These are phyloP conservation scores for Teratosphaeria nubilosa DNA, from an alignment of 2,329 filamentous ascomycete species.

Conservation along the genomic window DNA sequence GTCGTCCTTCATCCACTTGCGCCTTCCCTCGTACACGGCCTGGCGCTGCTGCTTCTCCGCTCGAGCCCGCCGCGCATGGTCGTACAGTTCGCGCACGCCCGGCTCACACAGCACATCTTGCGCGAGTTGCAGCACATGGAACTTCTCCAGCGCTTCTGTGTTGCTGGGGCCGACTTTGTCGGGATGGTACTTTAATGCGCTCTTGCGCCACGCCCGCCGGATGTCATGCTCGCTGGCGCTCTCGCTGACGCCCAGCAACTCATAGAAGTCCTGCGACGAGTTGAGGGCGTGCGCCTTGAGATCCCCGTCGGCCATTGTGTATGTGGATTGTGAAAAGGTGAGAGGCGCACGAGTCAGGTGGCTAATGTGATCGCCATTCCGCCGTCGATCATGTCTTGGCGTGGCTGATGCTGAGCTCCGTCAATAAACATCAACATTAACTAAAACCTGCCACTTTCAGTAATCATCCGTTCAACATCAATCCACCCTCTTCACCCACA, in stretches of 20 bases:
- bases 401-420: not conserved
- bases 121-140: constrained; percentile 78
- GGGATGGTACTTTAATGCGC: constrained; percentile 83
- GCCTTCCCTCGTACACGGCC: constrained; percentile 61
- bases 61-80: constrained; percentile 61
- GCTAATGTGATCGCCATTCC: not conserved
- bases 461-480: no score
- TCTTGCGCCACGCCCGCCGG: constrained; percentile 72
- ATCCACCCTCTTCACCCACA: not conserved
- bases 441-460: not conserved
- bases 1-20: constrained; percentile 73
- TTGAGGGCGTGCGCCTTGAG: constrained; percentile 33
- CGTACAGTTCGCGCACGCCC: constrained; percentile 64
- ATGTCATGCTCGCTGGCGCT: constrained; percentile 61
- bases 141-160: constrained; percentile 60
- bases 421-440: not conserved
- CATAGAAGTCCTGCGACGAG: constrained; percentile 58
- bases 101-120: constrained; percentile 69
- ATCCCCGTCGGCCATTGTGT: constrained; percentile 30
- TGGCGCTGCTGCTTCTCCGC: constrained; percentile 60
- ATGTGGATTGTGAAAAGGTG: not conserved
- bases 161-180: constrained; percentile 66
- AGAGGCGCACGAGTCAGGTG: not conserved
- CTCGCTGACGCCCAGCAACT: constrained; percentile 57
- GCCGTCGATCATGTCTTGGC: not conserved